Evolutionary conservation across 2,329 filamentous ascomycete genomes (phyloP).

Genomic region (Beauveria australis): DNA sequence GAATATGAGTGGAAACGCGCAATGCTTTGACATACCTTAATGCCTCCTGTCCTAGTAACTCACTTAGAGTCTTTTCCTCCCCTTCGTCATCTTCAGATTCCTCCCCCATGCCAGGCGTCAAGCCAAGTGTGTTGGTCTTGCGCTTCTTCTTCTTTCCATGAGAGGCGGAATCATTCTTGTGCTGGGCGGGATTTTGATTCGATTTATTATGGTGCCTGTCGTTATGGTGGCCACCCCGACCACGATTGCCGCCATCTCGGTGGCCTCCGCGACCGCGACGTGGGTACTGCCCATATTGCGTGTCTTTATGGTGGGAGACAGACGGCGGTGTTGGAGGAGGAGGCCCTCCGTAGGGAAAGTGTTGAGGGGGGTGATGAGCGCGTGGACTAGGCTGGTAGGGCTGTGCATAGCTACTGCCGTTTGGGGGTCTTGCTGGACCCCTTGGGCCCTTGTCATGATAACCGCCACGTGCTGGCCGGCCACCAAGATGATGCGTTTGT

Average conservation of each 20-base stretch:
- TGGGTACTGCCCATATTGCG: conserved; percentile 26
- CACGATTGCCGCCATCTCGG: conserved; percentile 28
- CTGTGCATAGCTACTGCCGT: conserved; percentile 23
- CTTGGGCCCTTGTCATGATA: conserved; percentile 35
- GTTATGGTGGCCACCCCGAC: conserved; percentile 35
- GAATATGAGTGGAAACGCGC: too few species aligned
- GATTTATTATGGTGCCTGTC: conserved; percentile 36
- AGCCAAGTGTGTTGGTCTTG: conserved; percentile 62
- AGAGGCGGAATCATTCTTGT: conserved; percentile 32
- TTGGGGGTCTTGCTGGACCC: conserved; percentile 19
- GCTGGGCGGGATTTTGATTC: conserved; percentile 13
- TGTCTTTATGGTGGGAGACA: conserved; percentile 24
- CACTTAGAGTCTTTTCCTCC: conserved; percentile 59
- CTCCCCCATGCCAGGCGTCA: conserved; percentile 58
- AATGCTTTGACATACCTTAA: conserved; percentile 34
- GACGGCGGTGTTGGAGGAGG: conserved; percentile 28
- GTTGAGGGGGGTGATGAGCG: conserved; percentile 22
- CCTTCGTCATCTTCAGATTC: conserved; percentile 59
- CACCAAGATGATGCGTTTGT: conserved; percentile 25
- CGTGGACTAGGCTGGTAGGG: conserved; percentile 34
- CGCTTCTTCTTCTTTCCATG: conserved; percentile 61
- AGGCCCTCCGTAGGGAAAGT: conserved; percentile 31
- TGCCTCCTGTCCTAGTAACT: conserved; percentile 46
- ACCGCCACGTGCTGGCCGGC: conserved; percentile 32
- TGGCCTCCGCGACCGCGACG: conserved; percentile 27